phyloP scores from a whole-genome alignment of 2,329 filamentous ascomycete genomes.

The Pezicula rhizophila region DNA sequence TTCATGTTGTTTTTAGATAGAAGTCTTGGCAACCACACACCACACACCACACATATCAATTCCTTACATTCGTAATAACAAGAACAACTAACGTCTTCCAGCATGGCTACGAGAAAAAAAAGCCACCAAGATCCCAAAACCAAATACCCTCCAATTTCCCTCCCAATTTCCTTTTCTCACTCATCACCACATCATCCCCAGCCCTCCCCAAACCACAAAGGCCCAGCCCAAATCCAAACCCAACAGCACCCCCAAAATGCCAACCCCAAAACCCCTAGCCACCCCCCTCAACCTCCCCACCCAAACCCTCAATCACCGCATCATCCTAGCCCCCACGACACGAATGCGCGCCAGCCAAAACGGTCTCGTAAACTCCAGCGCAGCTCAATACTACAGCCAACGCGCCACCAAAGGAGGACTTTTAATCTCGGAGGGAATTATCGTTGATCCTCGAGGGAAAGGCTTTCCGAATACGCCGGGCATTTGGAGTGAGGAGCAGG shows the following conservation, averaged over 20 bases:
- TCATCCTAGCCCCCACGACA: slow-evolving; percentile 38
- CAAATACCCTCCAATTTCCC: too few relatives aligned
- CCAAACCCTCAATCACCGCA: slow-evolving; percentile 37
- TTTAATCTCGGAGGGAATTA: slow-evolving; percentile 51
- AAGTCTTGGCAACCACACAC: too few relatives aligned
- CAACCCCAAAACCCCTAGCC: background rate
- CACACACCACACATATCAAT: too few relatives aligned
- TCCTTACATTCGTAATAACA: too few relatives aligned
- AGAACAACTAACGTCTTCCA: too few relatives aligned
- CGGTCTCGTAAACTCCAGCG: slow-evolving; percentile 29
- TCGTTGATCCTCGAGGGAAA: slow-evolving; percentile 37
- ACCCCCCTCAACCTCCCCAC: background rate
- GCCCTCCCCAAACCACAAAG: too few relatives aligned
- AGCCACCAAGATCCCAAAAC: too few relatives aligned
- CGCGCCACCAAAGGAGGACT: slow-evolving; percentile 43
- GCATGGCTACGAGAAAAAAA: too few relatives aligned
- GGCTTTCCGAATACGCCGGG: slow-evolving; percentile 44
- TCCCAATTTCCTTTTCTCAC: too few relatives aligned
- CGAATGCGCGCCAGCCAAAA: slow-evolving; percentile 25
- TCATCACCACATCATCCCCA: too few relatives aligned
- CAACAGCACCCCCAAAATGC: background rate
- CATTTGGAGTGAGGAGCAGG: slow-evolving; percentile 43
- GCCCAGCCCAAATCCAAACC: too few relatives aligned
- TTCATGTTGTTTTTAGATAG: too few relatives aligned
- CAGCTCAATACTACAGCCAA: slow-evolving; percentile 43